Percentiles rank a stretch among this genome's conserved stretches.
phyloP scores from a whole-genome alignment of 1,284 basidiomycete genomes.

The Porogramme epimiltina region DNA sequence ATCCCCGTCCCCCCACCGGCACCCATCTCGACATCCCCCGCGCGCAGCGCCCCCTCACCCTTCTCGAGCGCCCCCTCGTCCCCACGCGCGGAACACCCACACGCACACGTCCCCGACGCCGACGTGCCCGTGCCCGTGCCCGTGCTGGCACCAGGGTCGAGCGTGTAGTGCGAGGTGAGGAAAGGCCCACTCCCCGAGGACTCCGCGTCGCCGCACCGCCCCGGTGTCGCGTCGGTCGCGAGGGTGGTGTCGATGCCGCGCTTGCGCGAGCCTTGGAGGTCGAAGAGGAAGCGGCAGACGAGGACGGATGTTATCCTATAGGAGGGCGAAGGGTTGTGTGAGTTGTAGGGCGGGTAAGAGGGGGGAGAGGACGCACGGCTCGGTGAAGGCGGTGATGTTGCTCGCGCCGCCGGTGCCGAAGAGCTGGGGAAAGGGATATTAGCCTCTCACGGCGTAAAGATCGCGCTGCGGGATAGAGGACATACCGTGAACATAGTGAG shows the following conservation, averaged over 20 bases:
- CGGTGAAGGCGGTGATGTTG: constrained; percentile 1
- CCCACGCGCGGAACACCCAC: too few species aligned
- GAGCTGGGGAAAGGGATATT: background rate
- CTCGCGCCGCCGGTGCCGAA: background rate
- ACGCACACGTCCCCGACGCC: too few species aligned
- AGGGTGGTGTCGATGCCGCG: background rate
- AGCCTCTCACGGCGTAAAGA: background rate
- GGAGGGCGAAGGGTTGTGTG: background rate
- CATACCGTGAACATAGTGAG: background rate
- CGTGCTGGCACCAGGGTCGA: too few species aligned
- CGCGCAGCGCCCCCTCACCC: too few species aligned
- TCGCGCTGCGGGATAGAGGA: background rate
- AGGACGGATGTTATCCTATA: background rate
- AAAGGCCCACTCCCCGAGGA: background rate
- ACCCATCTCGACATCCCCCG: too few species aligned
- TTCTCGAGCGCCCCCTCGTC: too few species aligned
- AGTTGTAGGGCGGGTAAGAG: too few species aligned
- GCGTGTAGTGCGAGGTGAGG: background rate
- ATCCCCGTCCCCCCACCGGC: too few species aligned
- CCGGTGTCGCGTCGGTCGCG: too few species aligned
- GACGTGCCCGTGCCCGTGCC: too few species aligned
- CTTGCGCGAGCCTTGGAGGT: background rate
- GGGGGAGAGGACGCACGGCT: background rate
- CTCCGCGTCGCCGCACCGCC: too few species aligned
- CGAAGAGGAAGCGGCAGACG: background rate